Conservation (phyloP, 306 rosid species). For the Cucurbita maxima region DNA sequence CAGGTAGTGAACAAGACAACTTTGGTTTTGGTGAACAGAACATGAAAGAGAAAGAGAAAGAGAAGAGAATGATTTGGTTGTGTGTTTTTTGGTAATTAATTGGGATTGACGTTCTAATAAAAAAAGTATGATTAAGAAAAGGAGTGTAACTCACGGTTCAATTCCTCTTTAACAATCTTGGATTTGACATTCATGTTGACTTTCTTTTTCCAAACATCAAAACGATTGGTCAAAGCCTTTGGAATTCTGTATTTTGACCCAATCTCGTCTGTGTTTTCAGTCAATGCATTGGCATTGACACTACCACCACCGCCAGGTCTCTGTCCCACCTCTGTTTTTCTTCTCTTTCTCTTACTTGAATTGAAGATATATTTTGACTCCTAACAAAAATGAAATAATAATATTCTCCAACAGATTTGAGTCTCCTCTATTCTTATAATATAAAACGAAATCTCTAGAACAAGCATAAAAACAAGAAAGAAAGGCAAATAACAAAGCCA, state of each 20-base stretch:
- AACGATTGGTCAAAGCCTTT: background rate
- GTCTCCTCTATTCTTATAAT: background rate
- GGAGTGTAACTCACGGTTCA: background rate
- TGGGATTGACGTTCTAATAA: background rate
- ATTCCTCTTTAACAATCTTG: background rate
- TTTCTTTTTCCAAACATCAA: background rate
- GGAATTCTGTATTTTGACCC: slow-evolving; percentile 1
- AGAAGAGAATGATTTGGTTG: background rate
- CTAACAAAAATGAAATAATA: background rate
- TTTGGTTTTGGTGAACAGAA: background rate
- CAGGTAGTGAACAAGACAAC: background rate
- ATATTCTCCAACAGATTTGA: background rate
- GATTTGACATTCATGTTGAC: background rate
- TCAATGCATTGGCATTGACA: background rate
- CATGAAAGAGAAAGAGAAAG: background rate
- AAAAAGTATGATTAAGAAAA: background rate
- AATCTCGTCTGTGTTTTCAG: background rate
- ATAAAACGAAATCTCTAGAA: background rate
- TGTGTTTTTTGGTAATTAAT: background rate
- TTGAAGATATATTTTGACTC: background rate
- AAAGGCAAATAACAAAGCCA: background rate
- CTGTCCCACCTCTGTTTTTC: background rate
- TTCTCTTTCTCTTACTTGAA: background rate
- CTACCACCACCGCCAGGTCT: background rate
- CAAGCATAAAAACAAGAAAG: background rate